phyloP scores from a whole-genome alignment of 345 rosid species.

The Euphorbia pulcherrima region DNA sequence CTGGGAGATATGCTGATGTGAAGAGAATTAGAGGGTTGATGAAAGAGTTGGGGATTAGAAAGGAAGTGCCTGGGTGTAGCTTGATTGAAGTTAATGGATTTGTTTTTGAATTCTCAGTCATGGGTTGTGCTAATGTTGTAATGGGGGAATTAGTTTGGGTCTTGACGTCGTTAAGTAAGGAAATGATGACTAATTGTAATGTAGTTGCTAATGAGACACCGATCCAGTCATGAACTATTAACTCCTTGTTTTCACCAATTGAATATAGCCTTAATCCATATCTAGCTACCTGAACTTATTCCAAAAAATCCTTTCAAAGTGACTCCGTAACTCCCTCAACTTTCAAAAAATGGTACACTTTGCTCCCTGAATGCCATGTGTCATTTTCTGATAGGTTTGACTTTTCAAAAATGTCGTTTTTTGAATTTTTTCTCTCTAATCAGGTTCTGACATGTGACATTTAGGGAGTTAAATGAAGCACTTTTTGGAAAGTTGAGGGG shows the following conservation, averaged over 20 bases:
- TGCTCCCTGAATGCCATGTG: too few species aligned
- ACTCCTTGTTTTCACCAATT: background rate
- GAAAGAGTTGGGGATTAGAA: constrained; percentile 43
- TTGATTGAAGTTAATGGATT: constrained; percentile 50
- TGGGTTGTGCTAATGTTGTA: constrained; percentile 31
- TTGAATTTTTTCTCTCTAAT: too few species aligned
- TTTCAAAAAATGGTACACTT: too few species aligned
- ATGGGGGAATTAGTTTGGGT: constrained; percentile 31
- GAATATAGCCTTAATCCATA: too few species aligned
- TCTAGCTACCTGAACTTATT: too few species aligned
- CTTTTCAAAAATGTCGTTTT: too few species aligned
- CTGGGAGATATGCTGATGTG: constrained; percentile 37
- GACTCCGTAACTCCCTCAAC: too few species aligned
- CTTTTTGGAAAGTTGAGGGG: too few species aligned
- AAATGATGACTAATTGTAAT: constrained; percentile 23
- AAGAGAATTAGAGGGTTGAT: constrained; percentile 41
- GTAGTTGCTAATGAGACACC: background rate
- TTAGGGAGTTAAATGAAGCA: too few species aligned
- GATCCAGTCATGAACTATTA: background rate
- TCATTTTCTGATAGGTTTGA: too few species aligned
- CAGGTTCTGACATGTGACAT: too few species aligned
- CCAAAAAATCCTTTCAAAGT: too few species aligned
- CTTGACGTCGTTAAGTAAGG: constrained; percentile 31
- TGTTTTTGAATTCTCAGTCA: constrained; percentile 47
- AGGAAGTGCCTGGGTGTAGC: constrained; percentile 56